A percentile compares a stretch with the other conserved stretches of the same genome.
Evolutionary conservation across 2,329 filamentous ascomycete species (phyloP).

Genomic region (Nothophoma quercina): DNA sequence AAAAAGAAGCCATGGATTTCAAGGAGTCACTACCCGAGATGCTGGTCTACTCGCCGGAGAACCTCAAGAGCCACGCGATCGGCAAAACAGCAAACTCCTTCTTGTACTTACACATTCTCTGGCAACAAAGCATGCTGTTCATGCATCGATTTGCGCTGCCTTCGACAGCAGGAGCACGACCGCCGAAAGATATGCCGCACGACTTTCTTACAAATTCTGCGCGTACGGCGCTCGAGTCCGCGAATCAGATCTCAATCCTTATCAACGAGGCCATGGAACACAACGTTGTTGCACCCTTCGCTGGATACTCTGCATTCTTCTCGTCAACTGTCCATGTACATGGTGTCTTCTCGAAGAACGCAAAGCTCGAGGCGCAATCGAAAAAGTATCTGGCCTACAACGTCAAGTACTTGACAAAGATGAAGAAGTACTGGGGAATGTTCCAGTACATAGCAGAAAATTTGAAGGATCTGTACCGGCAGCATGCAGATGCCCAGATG

Average conservation of each 20-base stretch:
- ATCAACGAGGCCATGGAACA: conserved; percentile 82
- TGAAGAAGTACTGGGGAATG: conserved; percentile 99
- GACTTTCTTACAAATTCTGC: conserved; percentile 79
- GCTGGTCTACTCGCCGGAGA: conserved; percentile 80
- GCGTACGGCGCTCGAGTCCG: conserved; percentile 79
- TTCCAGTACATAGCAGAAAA: conserved; percentile 97
- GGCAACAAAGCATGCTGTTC: conserved; percentile 89
- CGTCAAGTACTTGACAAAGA: conserved; percentile 87
- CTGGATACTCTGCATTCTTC: conserved; percentile 92
- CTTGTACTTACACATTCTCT: conserved; percentile 86
- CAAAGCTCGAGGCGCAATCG: conserved; percentile 74
- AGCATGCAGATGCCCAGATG: conserved; percentile 81
- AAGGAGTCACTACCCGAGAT: conserved; percentile 71
- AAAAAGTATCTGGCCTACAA: conserved; percentile 88
- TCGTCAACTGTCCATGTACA: conserved; percentile 95
- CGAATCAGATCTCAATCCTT: conserved; percentile 84
- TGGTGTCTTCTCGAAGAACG: conserved; percentile 86
- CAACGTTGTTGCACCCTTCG: conserved; percentile 87
- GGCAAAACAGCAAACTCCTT: conserved; percentile 91
- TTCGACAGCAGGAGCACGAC: conserved; percentile 67
- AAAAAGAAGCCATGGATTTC: conserved; percentile 75
- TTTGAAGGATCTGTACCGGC: conserved; percentile 84
- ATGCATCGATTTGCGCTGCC: conserved; percentile 87
- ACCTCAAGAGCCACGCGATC: conserved; percentile 82
- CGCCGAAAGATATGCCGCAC: conserved; percentile 75